A percentile compares a stretch with the other conserved stretches of the same genome.
These are phyloP conservation scores for Daedaleopsis sinensis DNA, from an alignment of 768 basidiomycete species.

Conservation along the genomic window DNA sequence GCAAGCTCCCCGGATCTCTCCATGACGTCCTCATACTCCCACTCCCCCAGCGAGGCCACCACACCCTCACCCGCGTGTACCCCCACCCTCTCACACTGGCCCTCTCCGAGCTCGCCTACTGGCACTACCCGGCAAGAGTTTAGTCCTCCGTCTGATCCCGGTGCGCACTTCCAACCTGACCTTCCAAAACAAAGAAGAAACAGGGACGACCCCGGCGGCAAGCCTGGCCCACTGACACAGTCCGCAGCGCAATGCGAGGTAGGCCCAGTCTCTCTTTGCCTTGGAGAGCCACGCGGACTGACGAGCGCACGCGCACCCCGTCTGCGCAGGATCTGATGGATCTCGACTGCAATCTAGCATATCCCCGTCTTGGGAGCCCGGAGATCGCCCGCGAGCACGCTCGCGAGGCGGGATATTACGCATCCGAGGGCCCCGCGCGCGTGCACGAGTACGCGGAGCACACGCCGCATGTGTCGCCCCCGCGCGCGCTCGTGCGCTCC, in stretches of 20 bases:
- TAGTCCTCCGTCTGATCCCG: neutral
- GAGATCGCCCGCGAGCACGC: neutral
- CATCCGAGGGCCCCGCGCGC: too few relatives aligned
- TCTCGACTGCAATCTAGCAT: neutral
- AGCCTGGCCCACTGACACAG: constrained; percentile 15
- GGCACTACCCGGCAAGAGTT: neutral
- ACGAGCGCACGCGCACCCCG: neutral
- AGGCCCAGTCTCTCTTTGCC: constrained; percentile 17
- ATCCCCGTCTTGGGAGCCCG: too few relatives aligned
- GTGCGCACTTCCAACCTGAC: constrained; percentile 9
- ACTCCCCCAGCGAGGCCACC: too few relatives aligned
- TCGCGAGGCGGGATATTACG: neutral
- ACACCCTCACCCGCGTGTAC: too few relatives aligned
- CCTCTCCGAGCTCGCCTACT: neutral
- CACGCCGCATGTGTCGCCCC: neutral
- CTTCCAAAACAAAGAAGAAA: constrained; percentile 26
- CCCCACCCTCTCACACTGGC: neutral
- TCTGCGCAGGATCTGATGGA: neutral
- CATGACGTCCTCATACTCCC: neutral
- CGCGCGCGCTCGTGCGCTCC: constrained; percentile 3
- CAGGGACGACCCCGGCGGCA: constrained; percentile 25
- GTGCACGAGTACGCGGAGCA: neutral
- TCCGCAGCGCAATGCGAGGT: constrained; percentile 17
- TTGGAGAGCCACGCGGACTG: constrained; percentile 14
- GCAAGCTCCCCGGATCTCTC: neutral